Conservation (phyloP, 495 filamentous ascomycete genomes). For the Parmelia sp. region DNA sequence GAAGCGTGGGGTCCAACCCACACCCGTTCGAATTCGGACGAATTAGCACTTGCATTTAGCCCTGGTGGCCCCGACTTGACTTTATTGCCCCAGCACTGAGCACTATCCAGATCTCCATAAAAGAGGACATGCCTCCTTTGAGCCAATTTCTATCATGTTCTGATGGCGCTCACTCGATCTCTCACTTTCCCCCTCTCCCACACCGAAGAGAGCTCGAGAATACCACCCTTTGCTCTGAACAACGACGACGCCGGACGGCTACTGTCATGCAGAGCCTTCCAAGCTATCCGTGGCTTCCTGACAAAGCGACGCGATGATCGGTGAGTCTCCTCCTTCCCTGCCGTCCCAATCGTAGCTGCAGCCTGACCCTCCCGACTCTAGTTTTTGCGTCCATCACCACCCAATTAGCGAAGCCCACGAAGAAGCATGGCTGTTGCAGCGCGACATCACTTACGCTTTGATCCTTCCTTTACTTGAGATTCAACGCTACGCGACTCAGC, state of each 20-base stretch:
- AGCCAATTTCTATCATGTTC: constrained; percentile 2
- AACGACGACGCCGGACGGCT: constrained; percentile 35
- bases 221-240: constrained; percentile 45
- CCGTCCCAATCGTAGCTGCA: constrained; percentile 33
- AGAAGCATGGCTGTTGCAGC: constrained; percentile 50
- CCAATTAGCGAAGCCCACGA: constrained; percentile 38
- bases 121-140: constrained; percentile 1
- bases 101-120: neutral
- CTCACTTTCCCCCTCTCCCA: constrained; percentile 13
- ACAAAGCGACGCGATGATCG: constrained; percentile 21
- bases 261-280: constrained; percentile 41
- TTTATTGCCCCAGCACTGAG: neutral
- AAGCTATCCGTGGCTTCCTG: constrained; percentile 39
- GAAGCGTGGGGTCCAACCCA: neutral
- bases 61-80: too few relatives aligned
- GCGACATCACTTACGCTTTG: constrained; percentile 55
- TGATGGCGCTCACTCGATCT: constrained; percentile 12
- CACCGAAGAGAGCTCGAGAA: constrained; percentile 9
- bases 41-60: neutral
- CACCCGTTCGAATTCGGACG: neutral
- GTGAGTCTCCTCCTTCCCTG: constrained; percentile 37
- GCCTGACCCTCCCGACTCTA: constrained; percentile 22
- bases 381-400: constrained; percentile 47
- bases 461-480: constrained; percentile 53
- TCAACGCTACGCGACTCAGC: constrained; percentile 45